phyloP scores from a whole-genome alignment of 306 rosid species.

The Hippophae rhamnoides region DNA sequence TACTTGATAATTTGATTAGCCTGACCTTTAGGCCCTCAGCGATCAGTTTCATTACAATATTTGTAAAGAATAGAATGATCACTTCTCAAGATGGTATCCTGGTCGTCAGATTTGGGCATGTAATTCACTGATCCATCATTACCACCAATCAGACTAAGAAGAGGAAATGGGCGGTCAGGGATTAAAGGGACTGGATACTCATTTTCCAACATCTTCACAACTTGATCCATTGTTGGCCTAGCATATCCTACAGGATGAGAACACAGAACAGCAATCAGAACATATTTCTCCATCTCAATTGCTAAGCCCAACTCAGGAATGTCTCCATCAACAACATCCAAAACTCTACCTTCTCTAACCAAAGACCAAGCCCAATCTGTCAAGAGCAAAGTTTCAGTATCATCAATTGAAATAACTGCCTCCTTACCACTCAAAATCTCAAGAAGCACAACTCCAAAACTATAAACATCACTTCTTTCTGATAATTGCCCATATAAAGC shows the following conservation, averaged over 20 bases:
- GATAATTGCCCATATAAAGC: conserved; percentile 23
- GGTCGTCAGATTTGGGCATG: background rate
- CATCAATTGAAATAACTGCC: conserved; percentile 6
- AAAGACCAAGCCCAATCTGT: conserved; percentile 26
- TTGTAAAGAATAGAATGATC: background rate
- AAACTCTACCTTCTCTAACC: conserved; percentile 17
- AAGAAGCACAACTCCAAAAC: conserved; percentile 25
- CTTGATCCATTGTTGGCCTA: conserved; percentile 29
- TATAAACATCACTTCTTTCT: conserved; percentile 21
- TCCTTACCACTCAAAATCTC: conserved; percentile 25
- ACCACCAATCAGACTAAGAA: background rate
- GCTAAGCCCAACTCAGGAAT: conserved; percentile 13
- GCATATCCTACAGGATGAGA: conserved; percentile 20
- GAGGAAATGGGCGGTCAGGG: conserved; percentile 10
- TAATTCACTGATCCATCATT: background rate
- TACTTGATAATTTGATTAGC: too few species aligned
- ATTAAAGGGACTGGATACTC: conserved; percentile 10
- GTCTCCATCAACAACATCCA: conserved; percentile 10
- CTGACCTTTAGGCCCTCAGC: background rate
- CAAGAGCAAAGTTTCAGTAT: conserved; percentile 11
- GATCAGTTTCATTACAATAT: background rate
- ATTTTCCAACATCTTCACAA: conserved; percentile 22
- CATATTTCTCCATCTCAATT: conserved; percentile 18
- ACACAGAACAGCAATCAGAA: conserved; percentile 20
- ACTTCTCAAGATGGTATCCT: background rate